Evolutionary conservation across 345 rosid species (phyloP).

Genomic region (Populus pruinosa): DNA sequence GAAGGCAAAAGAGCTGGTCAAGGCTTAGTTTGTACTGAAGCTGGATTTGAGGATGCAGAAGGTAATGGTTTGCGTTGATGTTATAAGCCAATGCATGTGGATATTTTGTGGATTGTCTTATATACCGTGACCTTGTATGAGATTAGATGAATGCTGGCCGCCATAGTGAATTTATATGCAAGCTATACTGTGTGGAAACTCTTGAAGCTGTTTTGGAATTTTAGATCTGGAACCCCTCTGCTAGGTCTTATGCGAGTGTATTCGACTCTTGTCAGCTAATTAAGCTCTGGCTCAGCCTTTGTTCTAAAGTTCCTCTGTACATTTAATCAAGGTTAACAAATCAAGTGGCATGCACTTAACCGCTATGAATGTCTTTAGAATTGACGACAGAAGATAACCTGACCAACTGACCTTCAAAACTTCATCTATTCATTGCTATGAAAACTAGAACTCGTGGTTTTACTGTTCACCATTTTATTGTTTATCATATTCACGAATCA

Average conservation of each 20-base stretch:
- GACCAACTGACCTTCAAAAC: neutral
- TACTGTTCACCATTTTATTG: no score
- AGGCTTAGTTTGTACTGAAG: neutral
- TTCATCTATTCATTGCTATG: neutral
- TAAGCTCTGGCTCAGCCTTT: neutral
- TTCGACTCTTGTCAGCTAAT: neutral
- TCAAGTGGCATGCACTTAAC: no score
- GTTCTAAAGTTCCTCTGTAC: neutral
- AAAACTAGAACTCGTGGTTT: no score
- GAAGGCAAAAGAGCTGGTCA: constrained; percentile 61
- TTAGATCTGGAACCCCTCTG: neutral
- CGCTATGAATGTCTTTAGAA: neutral
- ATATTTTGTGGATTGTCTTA: neutral
- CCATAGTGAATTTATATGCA: neutral
- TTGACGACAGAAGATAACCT: neutral
- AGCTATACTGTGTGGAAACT: neutral
- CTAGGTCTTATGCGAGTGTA: neutral
- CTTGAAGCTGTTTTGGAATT: neutral
- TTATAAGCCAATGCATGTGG: neutral
- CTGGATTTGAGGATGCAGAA: neutral
- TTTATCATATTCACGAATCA: no score
- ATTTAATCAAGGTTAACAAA: no score
- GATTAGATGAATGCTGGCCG: neutral
- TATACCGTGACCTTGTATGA: neutral
- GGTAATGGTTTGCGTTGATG: neutral